Evolutionary conservation across 352 stramenopile genomes (phyloP).

Genomic region (Phytopythium cucurbitacearum): DNA sequence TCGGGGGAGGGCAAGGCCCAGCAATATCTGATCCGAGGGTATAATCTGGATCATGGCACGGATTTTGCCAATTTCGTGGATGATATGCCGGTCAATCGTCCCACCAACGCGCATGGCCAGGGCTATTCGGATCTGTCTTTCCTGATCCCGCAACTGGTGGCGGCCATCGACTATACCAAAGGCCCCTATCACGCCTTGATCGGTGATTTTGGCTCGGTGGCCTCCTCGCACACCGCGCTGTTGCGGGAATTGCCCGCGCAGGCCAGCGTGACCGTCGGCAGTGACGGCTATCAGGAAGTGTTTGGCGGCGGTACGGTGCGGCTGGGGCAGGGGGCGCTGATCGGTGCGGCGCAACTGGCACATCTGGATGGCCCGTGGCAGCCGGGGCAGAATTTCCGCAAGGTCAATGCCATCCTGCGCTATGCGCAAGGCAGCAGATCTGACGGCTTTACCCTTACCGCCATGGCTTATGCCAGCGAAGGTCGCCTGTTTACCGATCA

Average conservation of each 20-base stretch:
- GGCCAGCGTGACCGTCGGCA: constrained; percentile 1
- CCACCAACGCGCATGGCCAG: constrained; percentile 1
- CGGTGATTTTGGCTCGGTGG: constrained; percentile 2
- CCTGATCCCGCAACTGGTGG: constrained; percentile 2
- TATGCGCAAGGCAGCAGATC: constrained; percentile 2
- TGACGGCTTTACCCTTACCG: constrained; percentile 2
- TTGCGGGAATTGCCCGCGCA: constrained; percentile 2
- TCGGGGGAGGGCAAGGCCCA: constrained; percentile 1
- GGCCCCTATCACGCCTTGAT: constrained; percentile 2
- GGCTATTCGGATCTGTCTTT: constrained; percentile 3
- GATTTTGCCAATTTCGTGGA: constrained; percentile 3
- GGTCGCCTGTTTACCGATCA: constrained; percentile 2
- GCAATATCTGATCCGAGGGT: constrained; percentile 2
- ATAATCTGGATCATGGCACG: constrained; percentile 3
- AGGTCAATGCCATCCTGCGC: constrained; percentile 2
- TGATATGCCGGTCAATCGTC: constrained; percentile 2
- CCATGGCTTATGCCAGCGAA: constrained; percentile 2
- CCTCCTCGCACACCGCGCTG: constrained; percentile 1
- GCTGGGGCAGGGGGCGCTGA: constrained; percentile 1
- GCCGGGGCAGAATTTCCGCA: constrained; percentile 2
- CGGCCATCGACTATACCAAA: constrained; percentile 2
- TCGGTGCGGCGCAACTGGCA: constrained; percentile 1
- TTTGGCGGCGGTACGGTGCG: constrained; percentile 1
- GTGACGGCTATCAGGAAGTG: constrained; percentile 2
- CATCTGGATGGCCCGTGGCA: constrained; percentile 2